These are phyloP conservation scores for Aspergillus arachidicola DNA, from an alignment of 2,329 filamentous ascomycete species.

Conservation along the genomic window DNA sequence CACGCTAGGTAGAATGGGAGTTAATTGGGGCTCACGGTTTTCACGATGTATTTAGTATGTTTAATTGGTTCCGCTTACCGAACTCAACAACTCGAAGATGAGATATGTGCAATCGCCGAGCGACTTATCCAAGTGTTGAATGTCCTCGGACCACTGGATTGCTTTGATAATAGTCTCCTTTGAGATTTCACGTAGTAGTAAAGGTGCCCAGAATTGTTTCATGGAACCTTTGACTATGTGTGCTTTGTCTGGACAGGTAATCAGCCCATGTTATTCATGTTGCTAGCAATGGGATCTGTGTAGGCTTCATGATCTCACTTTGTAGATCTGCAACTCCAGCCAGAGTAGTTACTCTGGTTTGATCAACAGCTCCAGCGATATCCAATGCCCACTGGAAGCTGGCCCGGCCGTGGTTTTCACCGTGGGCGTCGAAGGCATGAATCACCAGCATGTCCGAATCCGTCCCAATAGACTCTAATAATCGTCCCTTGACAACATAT, in stretches of 20 bases:
- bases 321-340: not conserved
- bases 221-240: not conserved
- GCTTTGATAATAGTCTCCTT: not conserved
- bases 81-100: not conserved
- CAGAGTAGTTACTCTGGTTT: not conserved
- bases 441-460: not conserved
- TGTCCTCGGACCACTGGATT: not conserved
- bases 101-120: not conserved
- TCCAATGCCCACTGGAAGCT: not conserved
- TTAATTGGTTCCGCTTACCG: not conserved
- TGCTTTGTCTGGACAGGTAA: not conserved
- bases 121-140: not conserved
- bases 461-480: conserved; percentile 10
- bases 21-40: too few relatives aligned
- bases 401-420: not conserved
- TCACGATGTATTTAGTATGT: too few relatives aligned
- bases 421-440: not conserved
- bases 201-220: not conserved
- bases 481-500: conserved; percentile 12
- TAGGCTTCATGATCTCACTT: not conserved
- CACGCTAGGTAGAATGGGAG: not conserved
- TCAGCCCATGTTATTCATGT: not conserved
- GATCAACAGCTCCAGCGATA: not conserved
- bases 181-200: not conserved
- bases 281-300: too few relatives aligned